Conservation (phyloP, 345 rosid species). For the Acer saccharum region DNA sequence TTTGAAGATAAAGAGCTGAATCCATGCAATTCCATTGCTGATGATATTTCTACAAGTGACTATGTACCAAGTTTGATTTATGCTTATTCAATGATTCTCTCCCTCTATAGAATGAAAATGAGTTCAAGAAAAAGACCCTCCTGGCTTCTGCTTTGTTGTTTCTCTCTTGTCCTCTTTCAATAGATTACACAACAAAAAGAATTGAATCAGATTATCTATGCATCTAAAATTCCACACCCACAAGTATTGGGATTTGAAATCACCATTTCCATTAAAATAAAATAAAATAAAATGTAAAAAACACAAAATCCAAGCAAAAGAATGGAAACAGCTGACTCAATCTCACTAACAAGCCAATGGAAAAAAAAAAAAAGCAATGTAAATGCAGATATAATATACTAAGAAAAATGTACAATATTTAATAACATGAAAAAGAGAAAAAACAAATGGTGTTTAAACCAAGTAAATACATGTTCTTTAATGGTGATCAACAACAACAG, state of each 20-base stretch:
- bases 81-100: conserved; percentile 11
- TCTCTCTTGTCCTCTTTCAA: conserved; percentile 16
- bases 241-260: conserved; percentile 7
- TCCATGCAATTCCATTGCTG: conserved; percentile 16
- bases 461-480: conserved; percentile 12
- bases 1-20: conserved; percentile 22
- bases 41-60: not conserved
- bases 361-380: not conserved
- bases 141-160: not conserved
- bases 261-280: not conserved
- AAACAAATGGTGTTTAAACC: not conserved
- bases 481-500: not conserved
- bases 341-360: not conserved
- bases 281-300: not conserved
- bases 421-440: not conserved
- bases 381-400: not conserved
- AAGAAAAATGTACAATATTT: not conserved
- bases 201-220: conserved; percentile 6
- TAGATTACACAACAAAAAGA: conserved; percentile 15
- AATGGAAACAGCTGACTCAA: not conserved
- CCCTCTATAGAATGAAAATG: conserved; percentile 15
- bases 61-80: not conserved
- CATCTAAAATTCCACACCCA: not conserved
- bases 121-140: conserved; percentile 13
- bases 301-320: not conserved